These are phyloP conservation scores for Clitopilus hobsonii DNA, from an alignment of 768 basidiomycete species.

Conservation along the genomic window DNA sequence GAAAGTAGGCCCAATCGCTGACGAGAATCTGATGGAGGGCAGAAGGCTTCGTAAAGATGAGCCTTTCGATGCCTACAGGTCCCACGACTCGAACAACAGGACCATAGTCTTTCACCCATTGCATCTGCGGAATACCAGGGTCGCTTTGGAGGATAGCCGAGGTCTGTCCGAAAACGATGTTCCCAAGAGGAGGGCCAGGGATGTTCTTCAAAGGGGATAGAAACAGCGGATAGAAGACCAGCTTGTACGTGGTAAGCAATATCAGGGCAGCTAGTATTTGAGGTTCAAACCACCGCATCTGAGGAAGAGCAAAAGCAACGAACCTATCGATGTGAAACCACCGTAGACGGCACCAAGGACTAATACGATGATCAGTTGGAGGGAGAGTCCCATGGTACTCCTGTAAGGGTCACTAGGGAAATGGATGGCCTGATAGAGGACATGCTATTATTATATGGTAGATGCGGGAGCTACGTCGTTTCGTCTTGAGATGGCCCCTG, in stretches of 20 bases:
- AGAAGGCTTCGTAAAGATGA: constrained; percentile 39
- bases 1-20: constrained; percentile 42
- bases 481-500: too few relatives aligned
- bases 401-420: too few relatives aligned
- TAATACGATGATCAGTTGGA: too few relatives aligned
- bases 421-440: too few relatives aligned
- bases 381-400: too few relatives aligned
- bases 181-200: constrained; percentile 31
- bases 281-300: neutral
- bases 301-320: neutral
- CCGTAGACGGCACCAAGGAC: too few relatives aligned
- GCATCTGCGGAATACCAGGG: constrained; percentile 37
- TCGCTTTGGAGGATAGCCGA: constrained; percentile 30
- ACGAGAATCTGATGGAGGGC: constrained; percentile 40
- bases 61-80: constrained; percentile 39
- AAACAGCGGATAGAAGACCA: constrained; percentile 26
- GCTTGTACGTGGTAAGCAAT: constrained; percentile 12
- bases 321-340: neutral
- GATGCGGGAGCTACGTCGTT: too few relatives aligned
- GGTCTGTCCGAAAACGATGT: constrained; percentile 33
- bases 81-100: constrained; percentile 41
- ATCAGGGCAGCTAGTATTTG: neutral
- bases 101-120: constrained; percentile 43
- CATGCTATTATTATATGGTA: too few relatives aligned
- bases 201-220: constrained; percentile 33